Base-by-base conservation (phyloP, 164 flowering plant species). In the Tinospora cordifolia region DNA sequence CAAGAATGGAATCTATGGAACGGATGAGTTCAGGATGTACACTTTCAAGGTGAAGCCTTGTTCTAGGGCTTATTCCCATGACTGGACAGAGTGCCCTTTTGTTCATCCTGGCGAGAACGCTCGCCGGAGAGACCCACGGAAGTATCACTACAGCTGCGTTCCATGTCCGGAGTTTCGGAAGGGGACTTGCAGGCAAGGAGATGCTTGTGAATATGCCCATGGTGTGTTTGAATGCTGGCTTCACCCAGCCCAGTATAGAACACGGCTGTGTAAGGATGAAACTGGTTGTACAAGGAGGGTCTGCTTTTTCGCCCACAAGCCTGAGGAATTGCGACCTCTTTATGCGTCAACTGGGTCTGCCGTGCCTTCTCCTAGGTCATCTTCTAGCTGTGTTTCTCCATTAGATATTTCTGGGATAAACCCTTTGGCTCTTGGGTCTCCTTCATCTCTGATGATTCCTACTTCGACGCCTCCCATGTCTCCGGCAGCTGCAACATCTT, bases 31-130 rank as follows among this genome's bases (percentile, higher is more conserved):
- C 72, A 79, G 98, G 77, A 93, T 93, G 97, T 93, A 84, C 63
- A 79, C 81, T 44, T 93, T 93, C 83, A 93, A 93, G 88, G 88
- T 93, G 74, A 88, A 86, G 84, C 97, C 97, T 27, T 93, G 98
- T 74, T 90, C 98, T 0, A 82, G 98, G 69, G 98, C 97, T 0
- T 90, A 91, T 67, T 83, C 98, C 2, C 98, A 93, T 70, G 98
- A 93, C 68, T 93, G 98, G 98, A 93, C 98, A 0, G 98, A 93
- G 81, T 93, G 98, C 82, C 97, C 97, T 0, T 93, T 93, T 71
- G 98, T 84, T 26, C 98, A 93, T 70, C 98, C 98, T 0, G 97
- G 97, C 11, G 98, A 93, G 88, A 93, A 93, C 40, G 98, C 98
- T 0, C 72, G 94, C 78, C 76, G 98, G 11, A 82, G 98, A 70